Evolutionary conservation across 768 basidiomycete species (phyloP).

Genomic region (Leccinum barrowsii): DNA sequence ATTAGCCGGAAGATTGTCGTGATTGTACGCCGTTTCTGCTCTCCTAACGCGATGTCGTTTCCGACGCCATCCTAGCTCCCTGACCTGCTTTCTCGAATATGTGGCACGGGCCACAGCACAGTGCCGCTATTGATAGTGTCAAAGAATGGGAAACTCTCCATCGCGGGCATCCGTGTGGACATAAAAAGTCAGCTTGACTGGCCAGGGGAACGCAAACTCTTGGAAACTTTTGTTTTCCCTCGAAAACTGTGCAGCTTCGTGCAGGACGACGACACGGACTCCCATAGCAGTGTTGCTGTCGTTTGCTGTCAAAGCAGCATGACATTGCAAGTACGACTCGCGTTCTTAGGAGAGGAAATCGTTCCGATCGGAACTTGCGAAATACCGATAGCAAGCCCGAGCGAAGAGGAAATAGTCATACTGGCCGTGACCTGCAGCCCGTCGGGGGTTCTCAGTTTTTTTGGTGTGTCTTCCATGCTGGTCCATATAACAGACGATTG

Average conservation of each 20-base stretch:
- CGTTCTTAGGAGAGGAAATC: constrained; percentile 19
- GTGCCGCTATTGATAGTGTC: constrained; percentile 33
- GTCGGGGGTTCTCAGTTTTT: constrained; percentile 46
- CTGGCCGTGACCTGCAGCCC: constrained; percentile 33
- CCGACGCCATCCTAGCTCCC: constrained; percentile 37
- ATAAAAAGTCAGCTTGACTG: constrained; percentile 24
- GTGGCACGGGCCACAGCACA: constrained; percentile 27
- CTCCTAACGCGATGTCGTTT: constrained; percentile 4
- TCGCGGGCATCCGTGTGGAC: constrained; percentile 28
- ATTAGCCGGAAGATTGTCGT: constrained; percentile 39
- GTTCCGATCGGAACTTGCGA: constrained; percentile 17
- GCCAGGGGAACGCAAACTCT: constrained; percentile 25
- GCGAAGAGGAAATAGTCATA: background rate
- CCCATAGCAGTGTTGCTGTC: constrained; percentile 12
- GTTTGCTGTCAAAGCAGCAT: constrained; percentile 20
- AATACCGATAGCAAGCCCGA: constrained; percentile 15
- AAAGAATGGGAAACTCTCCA: constrained; percentile 31
- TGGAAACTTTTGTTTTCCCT: constrained; percentile 31
- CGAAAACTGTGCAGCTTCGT: constrained; percentile 28
- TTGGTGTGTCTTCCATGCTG: constrained; percentile 38
- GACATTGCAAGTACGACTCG: constrained; percentile 22
- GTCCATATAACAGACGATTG: background rate
- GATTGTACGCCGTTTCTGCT: constrained; percentile 38
- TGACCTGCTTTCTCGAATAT: constrained; percentile 38
- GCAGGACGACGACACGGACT: constrained; percentile 13